Conservation (phyloP, 2,329 filamentous ascomycete species). For the Ophiostoma ips region DNA sequence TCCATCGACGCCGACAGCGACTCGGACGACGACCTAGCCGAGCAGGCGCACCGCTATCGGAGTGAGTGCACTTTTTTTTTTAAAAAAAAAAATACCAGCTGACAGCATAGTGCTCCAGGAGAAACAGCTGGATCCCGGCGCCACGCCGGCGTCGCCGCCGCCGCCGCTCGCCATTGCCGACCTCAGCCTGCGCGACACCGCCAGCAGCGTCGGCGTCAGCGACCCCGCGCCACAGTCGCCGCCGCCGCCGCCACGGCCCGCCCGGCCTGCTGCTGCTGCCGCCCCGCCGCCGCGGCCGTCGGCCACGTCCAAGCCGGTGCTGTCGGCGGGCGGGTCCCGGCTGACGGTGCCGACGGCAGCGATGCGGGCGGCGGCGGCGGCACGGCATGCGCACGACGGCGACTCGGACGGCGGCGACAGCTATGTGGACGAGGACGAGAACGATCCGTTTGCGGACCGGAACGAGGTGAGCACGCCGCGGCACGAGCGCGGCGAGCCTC, state of each 20-base stretch:
- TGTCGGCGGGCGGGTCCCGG: neutral
- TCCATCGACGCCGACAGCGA: conserved; percentile 66
- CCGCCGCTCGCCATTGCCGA: conserved; percentile 28
- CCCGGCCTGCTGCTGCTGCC: conserved; percentile 28
- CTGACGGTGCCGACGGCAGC: conserved; percentile 5
- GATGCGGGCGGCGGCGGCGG: conserved; percentile 21
- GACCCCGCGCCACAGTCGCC: conserved; percentile 16
- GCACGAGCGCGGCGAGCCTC: conserved; percentile 25
- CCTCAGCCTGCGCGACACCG: conserved; percentile 24
- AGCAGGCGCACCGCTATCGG: conserved; percentile 51
- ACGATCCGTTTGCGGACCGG: conserved; percentile 74
- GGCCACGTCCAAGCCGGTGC: conserved; percentile 30
- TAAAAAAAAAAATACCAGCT: too few relatives aligned
- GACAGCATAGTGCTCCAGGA: conserved; percentile 33
- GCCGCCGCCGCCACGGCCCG: conserved; percentile 23
- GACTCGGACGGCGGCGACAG: conserved; percentile 40
- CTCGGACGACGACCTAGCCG: conserved; percentile 53
- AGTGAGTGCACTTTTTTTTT: conserved; percentile 29
- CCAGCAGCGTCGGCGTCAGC: neutral
- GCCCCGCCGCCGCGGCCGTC: conserved; percentile 35
- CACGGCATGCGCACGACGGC: conserved; percentile 14
- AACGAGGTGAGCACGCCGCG: conserved; percentile 45
- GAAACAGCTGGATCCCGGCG: conserved; percentile 34
- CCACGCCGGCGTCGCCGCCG: conserved; percentile 29
- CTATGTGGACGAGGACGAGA: conserved; percentile 54